Evolutionary conservation across 176 grass and related monocot species (phyloP).

Genomic region (Hsuehochloa calcarea): DNA sequence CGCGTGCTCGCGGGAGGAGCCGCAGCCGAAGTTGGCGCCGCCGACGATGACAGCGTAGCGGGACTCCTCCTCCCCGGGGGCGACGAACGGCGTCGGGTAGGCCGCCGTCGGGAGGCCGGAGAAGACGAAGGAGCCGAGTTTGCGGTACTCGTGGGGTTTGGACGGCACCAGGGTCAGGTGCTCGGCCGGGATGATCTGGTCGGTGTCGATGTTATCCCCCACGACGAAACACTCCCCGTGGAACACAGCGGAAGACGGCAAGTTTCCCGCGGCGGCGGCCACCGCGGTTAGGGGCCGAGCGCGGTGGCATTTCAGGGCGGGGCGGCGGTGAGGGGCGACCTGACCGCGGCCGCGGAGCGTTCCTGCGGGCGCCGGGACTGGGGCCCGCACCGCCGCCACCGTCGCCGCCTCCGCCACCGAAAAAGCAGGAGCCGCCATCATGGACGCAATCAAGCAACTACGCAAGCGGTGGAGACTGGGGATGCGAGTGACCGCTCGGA

Average conservation of each 20-base stretch:
- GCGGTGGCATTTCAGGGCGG: constrained; percentile 18
- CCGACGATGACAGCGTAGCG: constrained; percentile 60
- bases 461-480: background rate
- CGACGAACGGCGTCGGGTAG: constrained; percentile 62
- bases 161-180: constrained; percentile 91
- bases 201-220: constrained; percentile 95
- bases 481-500: background rate
- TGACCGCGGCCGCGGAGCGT: too few relatives aligned
- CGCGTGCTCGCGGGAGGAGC: constrained; percentile 94
- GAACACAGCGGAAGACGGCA: constrained; percentile 46
- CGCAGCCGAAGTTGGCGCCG: constrained; percentile 88
- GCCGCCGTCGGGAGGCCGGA: constrained; percentile 55
- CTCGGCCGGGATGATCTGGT: constrained; percentile 98
- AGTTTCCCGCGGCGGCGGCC: constrained; percentile 6
- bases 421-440: constrained; percentile 24
- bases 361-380: background rate
- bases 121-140: constrained; percentile 87
- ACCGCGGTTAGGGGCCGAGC: background rate
- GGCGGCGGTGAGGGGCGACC: background rate
- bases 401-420: background rate
- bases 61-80: constrained; percentile 45
- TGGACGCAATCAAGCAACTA: background rate
- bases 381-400: background rate
- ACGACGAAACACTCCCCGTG: constrained; percentile 85
- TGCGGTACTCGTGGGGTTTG: constrained; percentile 88